phyloP scores from a whole-genome alignment of 805 yeast species.

The Wickerhamiella sergipiensis region DNA sequence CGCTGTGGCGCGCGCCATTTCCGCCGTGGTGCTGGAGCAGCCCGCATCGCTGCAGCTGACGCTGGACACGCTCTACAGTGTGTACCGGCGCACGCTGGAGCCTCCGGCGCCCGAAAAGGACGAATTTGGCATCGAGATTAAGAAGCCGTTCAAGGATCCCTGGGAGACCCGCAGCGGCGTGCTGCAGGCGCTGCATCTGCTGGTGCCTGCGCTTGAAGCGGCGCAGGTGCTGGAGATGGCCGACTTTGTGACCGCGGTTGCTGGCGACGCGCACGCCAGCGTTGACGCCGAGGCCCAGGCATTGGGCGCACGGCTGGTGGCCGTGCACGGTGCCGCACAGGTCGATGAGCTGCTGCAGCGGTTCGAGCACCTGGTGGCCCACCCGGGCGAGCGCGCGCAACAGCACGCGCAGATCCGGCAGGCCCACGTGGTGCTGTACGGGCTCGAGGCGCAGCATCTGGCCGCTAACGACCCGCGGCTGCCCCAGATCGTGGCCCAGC shows the following conservation, averaged over 20 bases:
- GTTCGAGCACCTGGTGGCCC: constrained; percentile 48
- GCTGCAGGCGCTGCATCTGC: constrained; percentile 49
- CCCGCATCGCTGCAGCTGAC: constrained; percentile 12
- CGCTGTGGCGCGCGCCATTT: constrained; percentile 56
- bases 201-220: constrained; percentile 34
- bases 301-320: constrained; percentile 70
- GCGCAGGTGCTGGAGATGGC: constrained; percentile 14
- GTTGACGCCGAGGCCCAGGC: constrained; percentile 77
- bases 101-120: constrained; percentile 32
- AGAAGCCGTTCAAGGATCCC: constrained; percentile 49
- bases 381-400: neutral
- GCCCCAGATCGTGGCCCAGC: constrained; percentile 45
- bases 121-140: constrained; percentile 63
- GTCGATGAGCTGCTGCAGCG: constrained; percentile 69
- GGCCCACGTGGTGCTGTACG: constrained; percentile 58
- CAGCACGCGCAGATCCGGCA: constrained; percentile 1
- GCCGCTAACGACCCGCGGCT: constrained; percentile 52
- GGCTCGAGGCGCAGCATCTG: constrained; percentile 81
- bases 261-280: constrained; percentile 58
- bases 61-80: constrained; percentile 32
- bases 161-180: constrained; percentile 82
- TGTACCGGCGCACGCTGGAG: constrained; percentile 52
- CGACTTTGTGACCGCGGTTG: constrained; percentile 36
- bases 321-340: constrained; percentile 45
- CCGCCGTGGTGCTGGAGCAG: constrained; percentile 33